Base-by-base conservation (phyloP, 108 stramenopile genomes). In the Seminavis robusta region DNA sequence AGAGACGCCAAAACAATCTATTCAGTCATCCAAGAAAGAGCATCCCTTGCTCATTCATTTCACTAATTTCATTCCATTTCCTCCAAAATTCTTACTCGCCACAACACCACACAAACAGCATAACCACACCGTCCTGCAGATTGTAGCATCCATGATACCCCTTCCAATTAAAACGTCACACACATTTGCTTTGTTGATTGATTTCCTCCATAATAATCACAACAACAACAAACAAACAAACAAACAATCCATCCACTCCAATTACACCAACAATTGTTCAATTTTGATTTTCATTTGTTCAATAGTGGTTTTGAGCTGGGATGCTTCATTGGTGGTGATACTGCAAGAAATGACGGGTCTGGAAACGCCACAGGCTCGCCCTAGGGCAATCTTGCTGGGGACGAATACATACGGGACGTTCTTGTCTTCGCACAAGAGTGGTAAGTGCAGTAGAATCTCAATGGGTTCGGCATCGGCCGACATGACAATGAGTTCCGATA, bases 341-440 rank as follows among this genome's bases (percentile, higher is more conserved):
- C 87, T 87, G 61, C 89, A 88, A 41, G 95, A 68, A 57, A 99
- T 98, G 27, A 99, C 99, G 5, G 99, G 96, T 39, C 98, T 87
- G 37, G 96, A 95, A 10, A 99, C 99, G 41, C 98, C 98, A 67
- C 98, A 98, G 33, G 99, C 99, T 9, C 98, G 80, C 63, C 99
- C 99, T 15, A 99, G 73, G 2, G 99, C 99, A 59, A 98, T 76
- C 69, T 99, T 99, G 72, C 95, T 91, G 8, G 97, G 95, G 25
- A 99, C 97, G 67, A 99, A 99, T 11, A 99, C 98, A 73, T 99
- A 99, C 11, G 99, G 98, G 23, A 98, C 97, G 65, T 98, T 98
- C 89, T 99, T 99, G 71, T 99, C 99, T 77, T 99, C 99, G 62
- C 98, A 98, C 48, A 99, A 67, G 32, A 99, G 75, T 6, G 99